Evolutionary conservation across 345 rosid species (phyloP).

Genomic region (Sonneratia alba): DNA sequence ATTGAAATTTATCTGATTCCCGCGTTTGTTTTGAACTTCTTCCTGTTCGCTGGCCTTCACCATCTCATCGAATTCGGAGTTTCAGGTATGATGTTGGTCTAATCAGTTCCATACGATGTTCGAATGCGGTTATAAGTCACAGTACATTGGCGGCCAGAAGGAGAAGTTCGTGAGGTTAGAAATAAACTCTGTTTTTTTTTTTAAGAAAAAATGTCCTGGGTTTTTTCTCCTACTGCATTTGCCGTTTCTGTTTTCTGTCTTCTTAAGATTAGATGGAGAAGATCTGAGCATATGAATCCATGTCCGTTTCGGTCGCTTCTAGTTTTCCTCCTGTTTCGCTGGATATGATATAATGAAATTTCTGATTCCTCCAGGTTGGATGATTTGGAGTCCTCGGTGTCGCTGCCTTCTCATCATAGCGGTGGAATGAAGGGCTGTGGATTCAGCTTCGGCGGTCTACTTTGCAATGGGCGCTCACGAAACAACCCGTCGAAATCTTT

Average conservation of each 20-base stretch:
- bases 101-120: constrained; percentile 30
- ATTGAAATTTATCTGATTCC: neutral
- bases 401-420: constrained; percentile 27
- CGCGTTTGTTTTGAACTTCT: neutral
- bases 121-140: constrained; percentile 65
- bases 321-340: neutral
- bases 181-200: too few species aligned
- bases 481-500: constrained; percentile 45
- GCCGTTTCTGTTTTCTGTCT: neutral
- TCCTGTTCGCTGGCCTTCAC: neutral
- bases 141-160: constrained; percentile 59
- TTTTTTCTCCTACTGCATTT: neutral
- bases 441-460: constrained; percentile 29
- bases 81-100: constrained; percentile 8
- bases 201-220: neutral
- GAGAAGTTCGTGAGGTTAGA: constrained; percentile 69
- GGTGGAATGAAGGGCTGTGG: constrained; percentile 32
- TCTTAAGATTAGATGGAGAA: neutral
- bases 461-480: constrained; percentile 20
- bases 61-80: neutral
- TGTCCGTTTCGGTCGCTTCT: neutral
- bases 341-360: neutral
- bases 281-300: neutral
- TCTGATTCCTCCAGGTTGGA: constrained; percentile 43
- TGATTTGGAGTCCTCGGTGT: constrained; percentile 50